These are phyloP conservation scores for Fusarium cyanostomum DNA, from an alignment of 2,329 filamentous ascomycete species.

Conservation along the genomic window DNA sequence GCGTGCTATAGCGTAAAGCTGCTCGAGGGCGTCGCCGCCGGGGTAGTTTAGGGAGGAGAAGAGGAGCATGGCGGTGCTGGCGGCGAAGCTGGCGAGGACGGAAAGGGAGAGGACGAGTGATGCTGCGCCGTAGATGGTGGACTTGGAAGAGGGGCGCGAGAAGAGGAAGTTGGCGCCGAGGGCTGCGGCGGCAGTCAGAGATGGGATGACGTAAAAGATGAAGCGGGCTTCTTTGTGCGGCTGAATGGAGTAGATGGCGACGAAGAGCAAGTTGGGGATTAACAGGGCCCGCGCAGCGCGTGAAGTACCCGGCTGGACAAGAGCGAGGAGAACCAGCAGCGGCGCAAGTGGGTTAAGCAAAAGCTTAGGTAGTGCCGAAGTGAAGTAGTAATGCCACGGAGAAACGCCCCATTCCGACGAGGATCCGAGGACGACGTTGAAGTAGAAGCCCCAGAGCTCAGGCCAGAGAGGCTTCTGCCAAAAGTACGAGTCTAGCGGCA, in stretches of 20 bases:
- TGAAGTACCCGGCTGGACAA: constrained; percentile 58
- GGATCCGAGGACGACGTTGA: constrained; percentile 86
- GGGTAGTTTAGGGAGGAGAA: constrained; percentile 93
- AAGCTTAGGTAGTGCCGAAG: constrained; percentile 81
- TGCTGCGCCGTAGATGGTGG: constrained; percentile 62
- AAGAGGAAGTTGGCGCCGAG: constrained; percentile 77
- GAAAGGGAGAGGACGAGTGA: constrained; percentile 67
- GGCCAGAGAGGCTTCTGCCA: constrained; percentile 92
- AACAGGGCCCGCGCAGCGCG: constrained; percentile 60
- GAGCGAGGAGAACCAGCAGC: constrained; percentile 63
- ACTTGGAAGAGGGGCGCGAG: constrained; percentile 68
- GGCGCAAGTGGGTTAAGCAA: constrained; percentile 80
- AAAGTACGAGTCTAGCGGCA: constrained; percentile 89
- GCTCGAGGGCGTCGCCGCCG: constrained; percentile 79
- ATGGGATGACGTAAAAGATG: constrained; percentile 86
- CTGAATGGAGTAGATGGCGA: constrained; percentile 83
- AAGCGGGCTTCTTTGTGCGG: constrained; percentile 98
- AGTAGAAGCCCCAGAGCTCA: constrained; percentile 88
- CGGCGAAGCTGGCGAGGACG: constrained; percentile 65
- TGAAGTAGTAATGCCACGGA: constrained; percentile 88
- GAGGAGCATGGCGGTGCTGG: constrained; percentile 74
- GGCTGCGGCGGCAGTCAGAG: constrained; percentile 80
- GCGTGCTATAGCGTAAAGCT: constrained; percentile 54
- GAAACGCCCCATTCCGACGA: constrained; percentile 89
- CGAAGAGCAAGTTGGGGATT: constrained; percentile 75